Percentiles rank a stretch among this genome's conserved stretches.
Evolutionary conservation across 202 grass and related monocot species (phyloP).

Genomic region (Dendrocalamus latiflorus): DNA sequence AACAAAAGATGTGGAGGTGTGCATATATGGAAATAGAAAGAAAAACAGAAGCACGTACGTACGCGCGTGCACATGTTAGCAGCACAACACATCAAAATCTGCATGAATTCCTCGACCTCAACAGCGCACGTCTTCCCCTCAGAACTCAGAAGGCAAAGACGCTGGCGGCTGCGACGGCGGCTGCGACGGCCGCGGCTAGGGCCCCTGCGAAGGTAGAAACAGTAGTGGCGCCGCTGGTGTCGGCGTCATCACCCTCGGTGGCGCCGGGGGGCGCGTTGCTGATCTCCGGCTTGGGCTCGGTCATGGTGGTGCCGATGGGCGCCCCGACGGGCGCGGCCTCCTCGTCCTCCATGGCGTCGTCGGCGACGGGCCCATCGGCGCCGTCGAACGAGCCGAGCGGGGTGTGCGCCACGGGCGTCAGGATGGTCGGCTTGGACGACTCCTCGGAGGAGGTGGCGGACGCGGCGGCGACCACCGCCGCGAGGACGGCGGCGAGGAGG

Average conservation of each 20-base stretch:
- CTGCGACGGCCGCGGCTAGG: neutral
- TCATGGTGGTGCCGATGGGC: constrained; percentile 36
- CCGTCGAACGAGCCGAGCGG: constrained; percentile 21
- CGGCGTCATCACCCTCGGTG: too few relatives aligned
- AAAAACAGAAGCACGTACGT: neutral
- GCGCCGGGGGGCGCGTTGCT: neutral
- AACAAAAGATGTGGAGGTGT: neutral
- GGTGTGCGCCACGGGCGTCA: constrained; percentile 6
- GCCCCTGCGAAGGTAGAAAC: neutral
- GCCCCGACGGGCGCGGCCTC: constrained; percentile 26
- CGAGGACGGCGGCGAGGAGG: neutral
- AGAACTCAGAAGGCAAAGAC: constrained; percentile 16
- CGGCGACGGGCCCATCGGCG: neutral
- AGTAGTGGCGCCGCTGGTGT: too few relatives aligned
- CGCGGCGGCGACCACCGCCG: neutral
- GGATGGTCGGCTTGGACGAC: neutral
- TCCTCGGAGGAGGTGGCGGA: neutral
- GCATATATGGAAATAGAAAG: neutral
- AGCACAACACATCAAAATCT: neutral
- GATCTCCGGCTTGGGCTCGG: neutral
- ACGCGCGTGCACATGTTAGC: neutral
- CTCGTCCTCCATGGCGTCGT: constrained; percentile 7
- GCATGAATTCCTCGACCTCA: too few relatives aligned
- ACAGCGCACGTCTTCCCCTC: too few relatives aligned
- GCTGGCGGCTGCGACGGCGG: neutral